phyloP scores from a whole-genome alignment of 2,329 filamentous ascomycete genomes.

The Botrytis deweyae region DNA sequence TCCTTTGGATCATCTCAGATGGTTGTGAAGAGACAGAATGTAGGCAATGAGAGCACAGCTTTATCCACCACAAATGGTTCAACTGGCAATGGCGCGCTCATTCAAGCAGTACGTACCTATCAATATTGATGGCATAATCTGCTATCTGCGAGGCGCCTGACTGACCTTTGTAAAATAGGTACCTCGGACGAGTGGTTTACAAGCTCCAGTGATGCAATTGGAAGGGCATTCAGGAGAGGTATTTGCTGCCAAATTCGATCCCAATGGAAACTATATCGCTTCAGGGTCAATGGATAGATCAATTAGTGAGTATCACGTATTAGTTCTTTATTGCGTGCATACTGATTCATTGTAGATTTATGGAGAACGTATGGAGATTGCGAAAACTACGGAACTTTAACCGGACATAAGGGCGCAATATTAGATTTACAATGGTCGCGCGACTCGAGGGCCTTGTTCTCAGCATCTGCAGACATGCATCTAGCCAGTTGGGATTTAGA shows the following conservation, averaged over 20 bases:
- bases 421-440: constrained; percentile 95
- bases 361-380: constrained; percentile 93
- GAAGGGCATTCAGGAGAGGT: constrained; percentile 82
- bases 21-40: constrained; percentile 85
- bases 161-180: constrained; percentile 52
- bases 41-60: constrained; percentile 50
- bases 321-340: neutral
- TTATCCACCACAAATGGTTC: constrained; percentile 58
- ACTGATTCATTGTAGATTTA: constrained; percentile 59
- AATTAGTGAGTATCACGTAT: constrained; percentile 65
- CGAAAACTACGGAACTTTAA: constrained; percentile 89
- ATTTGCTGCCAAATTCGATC: constrained; percentile 87
- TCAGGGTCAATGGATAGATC: constrained; percentile 94
- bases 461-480: constrained; percentile 89
- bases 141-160: constrained; percentile 19
- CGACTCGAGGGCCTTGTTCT: constrained; percentile 87
- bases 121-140: constrained; percentile 15
- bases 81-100: constrained; percentile 59
- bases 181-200: constrained; percentile 75
- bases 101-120: constrained; percentile 59
- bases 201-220: constrained; percentile 92
- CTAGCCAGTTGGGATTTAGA: constrained; percentile 94
- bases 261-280: constrained; percentile 82
- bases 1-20: constrained; percentile 78
- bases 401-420: constrained; percentile 85